Evolutionary conservation across 2,329 filamentous ascomycete genomes (phyloP), one percentile per base, ranked within the genome.

Genomic region (Epichloe festucae): DNA sequence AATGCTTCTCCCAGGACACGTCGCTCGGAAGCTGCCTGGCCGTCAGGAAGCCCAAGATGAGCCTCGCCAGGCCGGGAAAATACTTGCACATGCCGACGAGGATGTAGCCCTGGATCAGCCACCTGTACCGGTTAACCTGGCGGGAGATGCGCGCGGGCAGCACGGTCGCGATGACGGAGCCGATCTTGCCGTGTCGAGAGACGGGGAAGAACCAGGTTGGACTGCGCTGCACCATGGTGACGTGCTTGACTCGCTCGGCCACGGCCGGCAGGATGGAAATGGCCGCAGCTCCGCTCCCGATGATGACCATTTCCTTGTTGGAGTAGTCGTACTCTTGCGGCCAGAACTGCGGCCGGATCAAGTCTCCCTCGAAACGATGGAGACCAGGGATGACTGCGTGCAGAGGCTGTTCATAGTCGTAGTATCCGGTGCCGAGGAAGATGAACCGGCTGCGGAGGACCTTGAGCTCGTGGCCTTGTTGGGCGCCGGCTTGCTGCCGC

Each of bases 341-440:
- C 83, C 84, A 87, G 67, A 86, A 87, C 58, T 89, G 85, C 1
- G 85, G 84, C 55, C 88, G 84, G 2, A 86, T 70, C 14, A 80
- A 68, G 40, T 53, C 60, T 44, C 69, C 72, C 10, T 60, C 17
- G 39, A 72, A 72, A n/a, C 56, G 58, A 0, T 63, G 56, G n/a
- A 72, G 60, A 5, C 70, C 70, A 38, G 67, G 67, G 5, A 71
- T 85, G 0, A 65, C 59, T 0, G 76, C 66, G 48, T 75, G 59
- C 19, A 85, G 67, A 0, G 82, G 79, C n/a, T 73, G 66, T 7
- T 81, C 63, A 61, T 86, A 86, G 64, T 85, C 76, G 65, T 85
- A 87, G 65, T 87, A 87, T 0, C 84, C 70, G 0, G 69, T 70
- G 4, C 82, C 15, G 70, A 84, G 56, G 69, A 81, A 58, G 73